Conservation (phyloP, 2,329 filamentous ascomycete species). For the Rhynchosporium graminicola region DNA sequence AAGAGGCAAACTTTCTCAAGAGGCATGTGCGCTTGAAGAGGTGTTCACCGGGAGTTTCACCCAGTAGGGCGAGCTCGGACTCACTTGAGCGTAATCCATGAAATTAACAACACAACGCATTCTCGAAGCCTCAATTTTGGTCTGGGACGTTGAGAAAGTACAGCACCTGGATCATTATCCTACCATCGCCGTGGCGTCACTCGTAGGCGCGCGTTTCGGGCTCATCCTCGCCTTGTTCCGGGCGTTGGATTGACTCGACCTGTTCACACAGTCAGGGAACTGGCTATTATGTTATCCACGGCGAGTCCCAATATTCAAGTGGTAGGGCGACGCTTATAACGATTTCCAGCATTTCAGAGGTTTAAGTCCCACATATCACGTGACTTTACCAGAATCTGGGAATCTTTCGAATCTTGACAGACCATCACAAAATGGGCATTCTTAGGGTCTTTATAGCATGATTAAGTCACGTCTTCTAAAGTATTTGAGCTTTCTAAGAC, state of each 20-base stretch:
- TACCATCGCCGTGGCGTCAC: not conserved
- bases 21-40: not conserved
- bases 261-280: not conserved
- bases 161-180: not conserved
- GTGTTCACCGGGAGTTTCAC: constrained; percentile 5
- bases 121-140: not conserved
- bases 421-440: too few relatives aligned
- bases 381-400: too few relatives aligned
- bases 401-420: too few relatives aligned
- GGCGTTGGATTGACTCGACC: not conserved
- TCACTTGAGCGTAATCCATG: constrained; percentile 4
- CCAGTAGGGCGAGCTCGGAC: not conserved
- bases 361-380: too few relatives aligned
- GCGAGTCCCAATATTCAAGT: not conserved
- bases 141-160: not conserved
- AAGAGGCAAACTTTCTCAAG: not conserved
- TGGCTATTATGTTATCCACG: not conserved
- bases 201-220: not conserved
- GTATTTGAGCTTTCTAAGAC: too few relatives aligned
- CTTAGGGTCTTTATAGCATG: too few relatives aligned
- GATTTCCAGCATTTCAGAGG: too few relatives aligned
- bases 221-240: not conserved
- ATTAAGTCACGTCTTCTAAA: too few relatives aligned
- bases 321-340: too few relatives aligned
- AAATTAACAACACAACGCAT: not conserved